A percentile compares a stretch with the other conserved stretches of the same genome.
These are phyloP conservation scores for Acanthamoeba culbertsoni DNA, from an alignment of 208 protist genomes.

Conservation along the genomic window DNA sequence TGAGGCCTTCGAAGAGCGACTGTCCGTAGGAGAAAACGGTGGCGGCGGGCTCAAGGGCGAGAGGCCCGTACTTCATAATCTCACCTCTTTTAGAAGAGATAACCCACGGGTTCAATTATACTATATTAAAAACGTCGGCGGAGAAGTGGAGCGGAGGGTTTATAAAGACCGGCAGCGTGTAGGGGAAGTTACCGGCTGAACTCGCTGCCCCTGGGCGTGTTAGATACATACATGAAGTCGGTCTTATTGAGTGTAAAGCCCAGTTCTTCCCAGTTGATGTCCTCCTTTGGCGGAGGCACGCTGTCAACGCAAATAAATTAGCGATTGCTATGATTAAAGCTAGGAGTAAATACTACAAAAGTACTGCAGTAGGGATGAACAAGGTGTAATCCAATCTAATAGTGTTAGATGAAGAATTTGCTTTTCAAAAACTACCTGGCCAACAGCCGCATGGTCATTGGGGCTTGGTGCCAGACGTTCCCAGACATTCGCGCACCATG, in stretches of 20 bases:
- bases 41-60: slow-evolving; percentile 8
- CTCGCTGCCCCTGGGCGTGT: background rate
- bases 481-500: background rate
- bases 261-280: background rate
- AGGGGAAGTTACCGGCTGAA: background rate
- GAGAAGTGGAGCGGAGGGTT: background rate
- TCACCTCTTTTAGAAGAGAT: background rate
- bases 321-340: background rate
- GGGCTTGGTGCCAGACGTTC: no score
- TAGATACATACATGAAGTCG: slow-evolving; percentile 53
- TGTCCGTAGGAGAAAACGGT: slow-evolving; percentile 53
- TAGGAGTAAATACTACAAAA: background rate
- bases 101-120: background rate
- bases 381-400: no score
- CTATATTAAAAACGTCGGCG: background rate
- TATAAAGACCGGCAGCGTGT: background rate
- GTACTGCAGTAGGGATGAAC: no score
- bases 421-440: no score
- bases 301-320: background rate
- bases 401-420: no score
- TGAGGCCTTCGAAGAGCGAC: slow-evolving; percentile 47
- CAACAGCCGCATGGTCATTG: no score
- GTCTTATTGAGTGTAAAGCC: slow-evolving; percentile 31
- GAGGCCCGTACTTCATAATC: background rate
- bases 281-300: background rate